Percentiles rank a stretch among this genome's conserved stretches.
These are phyloP conservation scores for Neurospora crassa DNA, from an alignment of 2,329 filamentous ascomycete genomes.

Conservation along the genomic window DNA sequence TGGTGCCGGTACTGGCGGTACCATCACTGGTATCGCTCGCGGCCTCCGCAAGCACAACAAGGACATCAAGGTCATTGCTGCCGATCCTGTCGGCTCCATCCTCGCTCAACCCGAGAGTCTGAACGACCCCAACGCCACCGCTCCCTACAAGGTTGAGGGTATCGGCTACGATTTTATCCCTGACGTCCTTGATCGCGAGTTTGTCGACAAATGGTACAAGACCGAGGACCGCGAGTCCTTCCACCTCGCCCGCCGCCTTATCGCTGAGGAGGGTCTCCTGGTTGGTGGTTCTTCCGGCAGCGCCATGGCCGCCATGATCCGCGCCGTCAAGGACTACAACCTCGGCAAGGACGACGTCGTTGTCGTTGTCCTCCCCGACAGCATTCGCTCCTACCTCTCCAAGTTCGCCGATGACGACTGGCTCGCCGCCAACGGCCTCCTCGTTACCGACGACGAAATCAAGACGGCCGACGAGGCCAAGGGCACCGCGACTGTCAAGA, in stretches of 20 bases:
- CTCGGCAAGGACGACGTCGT: slow-evolving; percentile 67
- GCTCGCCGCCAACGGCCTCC: slow-evolving; percentile 91
- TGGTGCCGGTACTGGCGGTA: slow-evolving; percentile 90
- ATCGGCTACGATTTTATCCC: slow-evolving; percentile 99
- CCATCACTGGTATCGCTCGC: slow-evolving; percentile 79
- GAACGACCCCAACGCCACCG: slow-evolving; percentile 72
- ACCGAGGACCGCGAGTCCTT: slow-evolving; percentile 91
- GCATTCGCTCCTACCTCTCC: slow-evolving; percentile 92
- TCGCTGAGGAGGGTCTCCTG: slow-evolving; percentile 86
- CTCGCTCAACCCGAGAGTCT: slow-evolving; percentile 71
- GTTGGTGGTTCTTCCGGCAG: slow-evolving; percentile 92
- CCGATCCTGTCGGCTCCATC: slow-evolving; percentile 87
- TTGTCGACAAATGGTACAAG: slow-evolving; percentile 96
- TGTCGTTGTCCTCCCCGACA: slow-evolving; percentile 87
- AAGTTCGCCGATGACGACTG: slow-evolving; percentile 99
- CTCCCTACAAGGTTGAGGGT: slow-evolving; percentile 93
- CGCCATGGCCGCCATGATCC: slow-evolving; percentile 41
- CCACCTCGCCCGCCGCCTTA: slow-evolving; percentile 77
- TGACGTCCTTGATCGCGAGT: slow-evolving; percentile 72
- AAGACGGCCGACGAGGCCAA: slow-evolving; percentile 33
- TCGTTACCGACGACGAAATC: slow-evolving; percentile 43
- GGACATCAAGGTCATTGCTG: slow-evolving; percentile 79
- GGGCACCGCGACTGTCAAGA: slow-evolving; percentile 28
- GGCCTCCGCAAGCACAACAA: slow-evolving; percentile 82
- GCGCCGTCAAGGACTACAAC: slow-evolving; percentile 27